Conservation (phyloP, 805 yeast genomes). For the Yamadazyma kitorensis region DNA sequence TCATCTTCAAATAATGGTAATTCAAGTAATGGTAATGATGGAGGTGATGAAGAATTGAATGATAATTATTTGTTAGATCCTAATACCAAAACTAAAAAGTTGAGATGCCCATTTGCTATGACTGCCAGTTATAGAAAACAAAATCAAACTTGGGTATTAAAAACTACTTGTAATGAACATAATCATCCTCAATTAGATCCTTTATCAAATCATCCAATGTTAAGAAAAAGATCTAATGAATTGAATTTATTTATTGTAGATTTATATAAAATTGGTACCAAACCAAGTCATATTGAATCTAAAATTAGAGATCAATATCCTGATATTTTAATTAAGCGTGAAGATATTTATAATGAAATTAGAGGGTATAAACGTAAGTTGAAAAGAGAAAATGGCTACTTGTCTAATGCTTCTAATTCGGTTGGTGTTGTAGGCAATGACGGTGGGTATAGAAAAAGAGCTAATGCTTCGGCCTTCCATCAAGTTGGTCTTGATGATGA, state of each 20-base stretch:
- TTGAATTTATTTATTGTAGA: conserved; percentile 51
- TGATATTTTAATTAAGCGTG: conserved; percentile 53
- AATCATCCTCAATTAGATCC: conserved; percentile 60
- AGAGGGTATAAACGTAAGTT: conserved; percentile 53
- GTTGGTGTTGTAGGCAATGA: too few relatives aligned
- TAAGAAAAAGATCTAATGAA: conserved; percentile 51
- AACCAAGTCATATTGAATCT: conserved; percentile 52
- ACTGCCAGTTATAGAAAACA: conserved; percentile 53
- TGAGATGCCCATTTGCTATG: conserved; percentile 58
- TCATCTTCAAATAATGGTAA: conserved; percentile 16
- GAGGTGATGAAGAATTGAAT: conserved; percentile 15
- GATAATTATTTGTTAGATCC: conserved; percentile 38
- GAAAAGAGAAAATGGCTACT: conserved; percentile 36
- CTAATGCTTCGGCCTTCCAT: conserved; percentile 24
- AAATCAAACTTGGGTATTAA: conserved; percentile 49
- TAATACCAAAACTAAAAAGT: conserved; percentile 47
- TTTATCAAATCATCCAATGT: conserved; percentile 53
- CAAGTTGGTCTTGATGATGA: conserved; percentile 20
- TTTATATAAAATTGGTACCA: conserved; percentile 52
- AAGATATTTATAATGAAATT: conserved; percentile 57
- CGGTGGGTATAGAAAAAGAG: conserved; percentile 20
- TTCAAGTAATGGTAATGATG: background rate
- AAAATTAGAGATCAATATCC: conserved; percentile 51
- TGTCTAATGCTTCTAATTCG: conserved; percentile 9
- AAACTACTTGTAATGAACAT: conserved; percentile 54